These are phyloP conservation scores for Termitomyces bulborhizus DNA, from an alignment of 768 basidiomycete species.

Conservation along the genomic window DNA sequence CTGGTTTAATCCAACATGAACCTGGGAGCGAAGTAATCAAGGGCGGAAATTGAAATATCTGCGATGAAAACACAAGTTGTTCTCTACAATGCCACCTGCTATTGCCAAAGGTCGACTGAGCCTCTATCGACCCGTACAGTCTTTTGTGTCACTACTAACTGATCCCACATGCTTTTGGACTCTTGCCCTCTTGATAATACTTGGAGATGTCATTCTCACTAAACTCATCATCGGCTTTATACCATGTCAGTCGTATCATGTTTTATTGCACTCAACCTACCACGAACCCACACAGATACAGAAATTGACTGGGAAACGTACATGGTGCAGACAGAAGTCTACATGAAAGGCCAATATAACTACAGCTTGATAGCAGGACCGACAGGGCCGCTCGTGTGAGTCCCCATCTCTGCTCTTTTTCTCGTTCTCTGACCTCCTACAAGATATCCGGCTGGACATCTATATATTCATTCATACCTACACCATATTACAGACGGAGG, in stretches of 20 bases:
- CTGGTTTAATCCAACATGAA: not conserved
- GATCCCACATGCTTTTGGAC: slow-evolving; percentile 61
- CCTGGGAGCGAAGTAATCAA: not conserved
- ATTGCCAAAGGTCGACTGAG: slow-evolving; percentile 4
- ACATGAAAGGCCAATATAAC: slow-evolving; percentile 75
- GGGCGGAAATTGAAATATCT: slow-evolving; percentile 2
- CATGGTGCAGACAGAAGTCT: slow-evolving; percentile 79
- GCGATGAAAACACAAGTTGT: not conserved
- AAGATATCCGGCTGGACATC: slow-evolving; percentile 94
- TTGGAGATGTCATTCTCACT: slow-evolving; percentile 76
- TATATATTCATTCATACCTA: slow-evolving; percentile 74
- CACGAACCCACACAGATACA: slow-evolving; percentile 57
- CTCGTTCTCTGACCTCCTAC: not conserved
- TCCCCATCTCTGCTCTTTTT: slow-evolving; percentile 1
- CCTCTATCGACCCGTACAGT: slow-evolving; percentile 10
- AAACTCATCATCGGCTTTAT: slow-evolving; percentile 75
- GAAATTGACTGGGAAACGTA: slow-evolving; percentile 99
- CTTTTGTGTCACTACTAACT: slow-evolving; percentile 34
- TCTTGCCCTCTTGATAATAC: slow-evolving; percentile 55
- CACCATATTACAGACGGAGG: slow-evolving; percentile 59
- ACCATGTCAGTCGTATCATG: slow-evolving; percentile 55
- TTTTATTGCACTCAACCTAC: slow-evolving; percentile 1
- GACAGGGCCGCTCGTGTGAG: slow-evolving; percentile 89
- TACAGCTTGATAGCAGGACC: slow-evolving; percentile 82
- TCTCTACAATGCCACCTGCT: slow-evolving; percentile 9